Evolutionary conservation across 306 rosid genomes (phyloP), one percentile per base, ranked within the genome.

Genomic region (Adenanthera pavonina): DNA sequence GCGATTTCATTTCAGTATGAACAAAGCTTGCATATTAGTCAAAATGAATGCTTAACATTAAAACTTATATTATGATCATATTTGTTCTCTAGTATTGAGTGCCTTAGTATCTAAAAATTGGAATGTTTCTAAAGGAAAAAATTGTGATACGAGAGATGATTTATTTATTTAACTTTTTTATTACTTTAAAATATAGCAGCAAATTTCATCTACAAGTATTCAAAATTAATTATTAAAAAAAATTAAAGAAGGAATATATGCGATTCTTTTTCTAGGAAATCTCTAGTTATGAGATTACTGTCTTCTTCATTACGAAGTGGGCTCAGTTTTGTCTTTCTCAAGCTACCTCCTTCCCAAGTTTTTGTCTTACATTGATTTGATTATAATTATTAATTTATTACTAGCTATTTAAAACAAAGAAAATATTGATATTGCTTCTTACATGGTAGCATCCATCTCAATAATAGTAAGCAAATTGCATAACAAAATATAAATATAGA

Each of bases 261-360:
- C 8, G 85, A 81, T 85, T 81, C 83, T 77, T 57, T 44, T 40
- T 56, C 76, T 61, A 20, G 25, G 66, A 68, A 78, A 73, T 62
- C 71, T 78, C 75, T 36, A 41, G 61, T 74, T 74, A 56, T 64
- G 57, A 10, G 41, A 72, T 48, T 77, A 47, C 74, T 71, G 72
- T 61, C 87, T 83, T 83, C 54, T 67, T 38, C 77, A 44, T 48
- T 34, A 77, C 77, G 83, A 66, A 77, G 70, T 47, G 44, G 2
- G 46, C 48, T 48, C 25, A 8, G 56, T 70, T 78, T 44, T 79
- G 66, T 83, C 73, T 65, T 72, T 56, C 78, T 80, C 49, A 87
- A 81, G 85, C 85, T 59, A 43, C 82, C 82, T 57, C 60, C 35
- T 72, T 74, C 52, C 77, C 54, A 30, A 33, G 6, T 62, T 83